Evolutionary conservation across 352 stramenopile species (phyloP).

Genomic region (Phytophthora citrophthora): DNA sequence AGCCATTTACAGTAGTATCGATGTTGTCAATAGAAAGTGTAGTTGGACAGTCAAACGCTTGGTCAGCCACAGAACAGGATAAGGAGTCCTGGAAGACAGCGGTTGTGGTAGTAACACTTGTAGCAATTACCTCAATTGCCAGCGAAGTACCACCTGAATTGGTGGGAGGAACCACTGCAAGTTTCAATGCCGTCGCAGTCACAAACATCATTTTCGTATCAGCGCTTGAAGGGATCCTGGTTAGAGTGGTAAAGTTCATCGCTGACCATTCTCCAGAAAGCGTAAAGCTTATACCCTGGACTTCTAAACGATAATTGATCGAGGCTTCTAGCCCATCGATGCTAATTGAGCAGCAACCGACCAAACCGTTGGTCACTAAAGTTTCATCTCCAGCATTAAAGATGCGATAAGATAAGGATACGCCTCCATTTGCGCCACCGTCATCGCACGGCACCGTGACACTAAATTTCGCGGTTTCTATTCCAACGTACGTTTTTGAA

Average conservation of each 20-base stretch:
- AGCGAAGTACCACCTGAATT: constrained; percentile 15
- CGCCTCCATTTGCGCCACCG: constrained; percentile 18
- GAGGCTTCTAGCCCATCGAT: constrained; percentile 26
- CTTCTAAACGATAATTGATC: constrained; percentile 31
- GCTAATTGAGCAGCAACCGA: constrained; percentile 4
- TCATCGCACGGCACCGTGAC: constrained; percentile 41
- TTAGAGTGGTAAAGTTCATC: constrained; percentile 34
- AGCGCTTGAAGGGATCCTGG: constrained; percentile 31
- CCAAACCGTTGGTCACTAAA: constrained; percentile 24
- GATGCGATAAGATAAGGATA: constrained; percentile 12
- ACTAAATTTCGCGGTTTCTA: constrained; percentile 20
- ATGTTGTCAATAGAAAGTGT: constrained; percentile 19
- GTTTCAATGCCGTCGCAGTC: constrained; percentile 25
- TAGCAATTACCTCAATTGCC: constrained; percentile 20
- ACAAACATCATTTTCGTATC: constrained; percentile 30
- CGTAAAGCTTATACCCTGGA: constrained; percentile 20
- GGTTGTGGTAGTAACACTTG: not conserved
- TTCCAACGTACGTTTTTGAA: constrained; percentile 1
- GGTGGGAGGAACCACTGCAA: constrained; percentile 31
- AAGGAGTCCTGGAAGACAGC: constrained; percentile 14
- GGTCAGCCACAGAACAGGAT: not conserved
- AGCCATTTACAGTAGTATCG: constrained; percentile 6
- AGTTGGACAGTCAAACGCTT: constrained; percentile 27
- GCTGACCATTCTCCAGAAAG: constrained; percentile 38
- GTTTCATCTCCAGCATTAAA: constrained; percentile 11